These are phyloP conservation scores for Crithidia acanthocephali DNA, from an alignment of 208 protist species.

Conservation along the genomic window DNA sequence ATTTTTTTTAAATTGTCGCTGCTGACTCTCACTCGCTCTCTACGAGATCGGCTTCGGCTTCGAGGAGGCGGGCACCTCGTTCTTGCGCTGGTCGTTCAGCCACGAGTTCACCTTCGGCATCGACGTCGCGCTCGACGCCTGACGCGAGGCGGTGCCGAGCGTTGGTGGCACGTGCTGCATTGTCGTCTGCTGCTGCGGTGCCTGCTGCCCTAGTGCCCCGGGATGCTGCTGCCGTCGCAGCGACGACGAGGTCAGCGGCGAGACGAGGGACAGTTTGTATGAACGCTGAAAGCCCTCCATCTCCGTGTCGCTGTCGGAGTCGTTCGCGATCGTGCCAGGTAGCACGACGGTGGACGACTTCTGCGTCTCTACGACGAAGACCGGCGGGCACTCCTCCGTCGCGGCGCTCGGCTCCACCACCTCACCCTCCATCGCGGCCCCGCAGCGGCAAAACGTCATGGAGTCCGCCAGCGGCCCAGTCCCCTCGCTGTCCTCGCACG, in stretches of 20 bases:
- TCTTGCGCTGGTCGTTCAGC: slow-evolving; percentile 23
- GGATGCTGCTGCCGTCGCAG: slow-evolving; percentile 18
- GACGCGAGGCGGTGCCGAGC: not conserved
- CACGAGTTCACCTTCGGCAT: slow-evolving; percentile 21
- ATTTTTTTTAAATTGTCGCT: not conserved
- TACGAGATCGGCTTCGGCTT: slow-evolving; percentile 10
- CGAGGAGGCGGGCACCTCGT: not conserved
- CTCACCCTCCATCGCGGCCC: slow-evolving; percentile 1
- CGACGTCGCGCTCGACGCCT: not conserved
- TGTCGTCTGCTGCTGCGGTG: no score
- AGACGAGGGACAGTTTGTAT: slow-evolving; percentile 36
- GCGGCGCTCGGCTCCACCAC: not conserved
- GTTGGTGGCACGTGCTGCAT: slow-evolving; percentile 5
- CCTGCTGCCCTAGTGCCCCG: no score
- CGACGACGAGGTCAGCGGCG: slow-evolving; percentile 28
- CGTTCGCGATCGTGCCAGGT: slow-evolving; percentile 32
- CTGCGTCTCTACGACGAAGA: slow-evolving; percentile 44
- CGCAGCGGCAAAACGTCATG: slow-evolving; percentile 37
- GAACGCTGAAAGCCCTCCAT: slow-evolving; percentile 18
- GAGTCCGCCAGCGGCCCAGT: slow-evolving; percentile 8
- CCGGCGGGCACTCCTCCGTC: slow-evolving; percentile 13
- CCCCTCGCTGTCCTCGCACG: slow-evolving; percentile 15
- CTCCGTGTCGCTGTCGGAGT: slow-evolving; percentile 34
- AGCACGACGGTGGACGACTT: slow-evolving; percentile 15
- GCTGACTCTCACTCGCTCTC: not conserved